Conservation (phyloP, 2,329 filamentous ascomycete species). For the Dryadomyces quercivorus region DNA sequence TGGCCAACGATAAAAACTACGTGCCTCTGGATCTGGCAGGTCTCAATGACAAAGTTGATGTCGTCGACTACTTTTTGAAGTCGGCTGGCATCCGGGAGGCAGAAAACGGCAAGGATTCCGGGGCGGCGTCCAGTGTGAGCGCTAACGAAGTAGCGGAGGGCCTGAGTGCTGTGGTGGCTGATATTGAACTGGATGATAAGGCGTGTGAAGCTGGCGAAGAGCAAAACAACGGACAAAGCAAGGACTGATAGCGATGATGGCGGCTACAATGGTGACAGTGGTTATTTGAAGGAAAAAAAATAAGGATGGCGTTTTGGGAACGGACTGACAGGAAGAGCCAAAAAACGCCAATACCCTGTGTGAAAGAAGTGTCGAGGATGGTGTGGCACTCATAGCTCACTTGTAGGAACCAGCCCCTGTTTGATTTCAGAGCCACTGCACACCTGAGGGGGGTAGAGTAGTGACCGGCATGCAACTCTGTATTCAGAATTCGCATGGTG, state of each 20-base stretch:
- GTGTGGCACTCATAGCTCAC: too few relatives aligned
- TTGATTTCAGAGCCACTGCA: too few relatives aligned
- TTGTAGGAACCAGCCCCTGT: too few relatives aligned
- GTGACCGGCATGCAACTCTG: too few relatives aligned
- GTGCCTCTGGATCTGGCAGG: conserved; percentile 66
- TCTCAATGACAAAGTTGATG: conserved; percentile 53
- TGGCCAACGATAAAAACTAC: conserved; percentile 75
- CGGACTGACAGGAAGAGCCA: too few relatives aligned
- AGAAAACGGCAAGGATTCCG: conserved; percentile 20
- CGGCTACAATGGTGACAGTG: too few relatives aligned
- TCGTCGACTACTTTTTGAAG: conserved; percentile 49
- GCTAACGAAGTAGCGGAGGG: not conserved
- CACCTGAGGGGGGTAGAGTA: too few relatives aligned
- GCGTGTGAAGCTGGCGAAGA: not conserved
- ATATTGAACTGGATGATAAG: conserved; percentile 1
- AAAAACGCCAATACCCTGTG: too few relatives aligned
- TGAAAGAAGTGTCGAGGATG: too few relatives aligned
- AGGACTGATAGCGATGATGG: not conserved
- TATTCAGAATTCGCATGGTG: too few relatives aligned
- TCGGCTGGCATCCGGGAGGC: conserved; percentile 27
- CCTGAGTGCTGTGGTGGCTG: conserved; percentile 4
- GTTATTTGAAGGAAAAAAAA: too few relatives aligned
- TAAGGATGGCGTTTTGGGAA: too few relatives aligned
- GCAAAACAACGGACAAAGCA: not conserved
- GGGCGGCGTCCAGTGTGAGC: not conserved